These are phyloP conservation scores for Penicillium vulpinum DNA, from an alignment of 2,329 filamentous ascomycete species.

Conservation along the genomic window DNA sequence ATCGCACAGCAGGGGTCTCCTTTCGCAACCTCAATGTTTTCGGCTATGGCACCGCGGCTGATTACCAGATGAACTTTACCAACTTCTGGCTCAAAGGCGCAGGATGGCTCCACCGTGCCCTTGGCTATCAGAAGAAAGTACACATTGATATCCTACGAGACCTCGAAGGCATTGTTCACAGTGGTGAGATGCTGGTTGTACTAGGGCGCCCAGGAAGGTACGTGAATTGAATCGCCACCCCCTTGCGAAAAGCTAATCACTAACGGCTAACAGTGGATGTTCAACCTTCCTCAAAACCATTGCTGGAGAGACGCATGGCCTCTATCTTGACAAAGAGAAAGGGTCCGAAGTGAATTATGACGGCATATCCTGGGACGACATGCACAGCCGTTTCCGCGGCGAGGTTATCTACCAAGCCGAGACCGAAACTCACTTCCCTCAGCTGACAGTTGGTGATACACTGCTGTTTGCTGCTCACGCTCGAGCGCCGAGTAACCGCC, in stretches of 20 bases:
- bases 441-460: conserved; percentile 74
- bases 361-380: conserved; percentile 62
- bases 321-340: conserved; percentile 71
- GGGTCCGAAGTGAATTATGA: conserved; percentile 79
- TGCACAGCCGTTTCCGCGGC: conserved; percentile 75
- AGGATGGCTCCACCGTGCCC: conserved; percentile 27
- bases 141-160: conserved; percentile 60
- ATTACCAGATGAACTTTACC: conserved; percentile 48
- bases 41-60: conserved; percentile 44
- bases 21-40: conserved; percentile 49
- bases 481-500: conserved; percentile 45
- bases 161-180: conserved; percentile 62
- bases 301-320: conserved; percentile 78
- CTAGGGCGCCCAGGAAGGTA: conserved; percentile 51
- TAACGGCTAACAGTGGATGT: conserved; percentile 51
- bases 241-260: neutral
- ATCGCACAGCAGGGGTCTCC: conserved; percentile 41
- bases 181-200: conserved; percentile 58
- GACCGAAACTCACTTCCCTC: conserved; percentile 77
- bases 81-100: conserved; percentile 44
- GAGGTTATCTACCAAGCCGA: conserved; percentile 85
- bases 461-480: conserved; percentile 73
- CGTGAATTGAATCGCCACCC: neutral
- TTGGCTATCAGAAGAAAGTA: conserved; percentile 36
- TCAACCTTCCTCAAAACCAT: conserved; percentile 84